phyloP scores from a whole-genome alignment of 1,284 basidiomycete genomes.

The Agaricales sp. region DNA sequence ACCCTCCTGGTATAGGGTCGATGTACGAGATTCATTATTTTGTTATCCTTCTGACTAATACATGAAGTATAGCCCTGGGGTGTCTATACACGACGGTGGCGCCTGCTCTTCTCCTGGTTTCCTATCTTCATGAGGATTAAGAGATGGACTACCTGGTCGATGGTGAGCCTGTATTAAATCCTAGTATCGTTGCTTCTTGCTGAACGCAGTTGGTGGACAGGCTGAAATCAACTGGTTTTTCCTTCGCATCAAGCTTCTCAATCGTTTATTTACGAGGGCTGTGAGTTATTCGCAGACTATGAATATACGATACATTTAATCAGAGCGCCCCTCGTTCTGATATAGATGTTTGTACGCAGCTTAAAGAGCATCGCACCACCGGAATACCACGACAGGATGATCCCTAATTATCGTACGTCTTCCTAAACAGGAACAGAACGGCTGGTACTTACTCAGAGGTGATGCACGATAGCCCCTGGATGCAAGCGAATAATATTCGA shows the following conservation, averaged over 20 bases:
- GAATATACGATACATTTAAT: conserved; percentile 6
- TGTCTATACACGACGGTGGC: conserved; percentile 16
- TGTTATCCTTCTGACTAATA: background rate
- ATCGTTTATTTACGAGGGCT: background rate
- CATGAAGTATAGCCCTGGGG: conserved; percentile 19
- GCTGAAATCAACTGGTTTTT: background rate
- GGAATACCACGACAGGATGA: conserved; percentile 30
- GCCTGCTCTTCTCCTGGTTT: background rate
- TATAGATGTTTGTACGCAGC: conserved; percentile 28
- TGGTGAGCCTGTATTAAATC: too few relatives aligned
- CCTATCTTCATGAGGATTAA: background rate
- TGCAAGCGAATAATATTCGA: conserved; percentile 50
- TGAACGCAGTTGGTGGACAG: background rate
- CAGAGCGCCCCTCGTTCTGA: conserved; percentile 4
- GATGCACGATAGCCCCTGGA: conserved; percentile 27
- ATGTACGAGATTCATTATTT: conserved; percentile 15
- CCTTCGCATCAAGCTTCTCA: background rate
- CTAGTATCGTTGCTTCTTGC: too few relatives aligned
- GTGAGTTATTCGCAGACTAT: conserved; percentile 6
- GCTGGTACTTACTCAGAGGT: too few relatives aligned
- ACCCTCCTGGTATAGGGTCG: conserved; percentile 33
- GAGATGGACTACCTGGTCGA: background rate
- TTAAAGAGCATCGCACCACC: conserved; percentile 35
- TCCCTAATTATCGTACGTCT: conserved; percentile 20
- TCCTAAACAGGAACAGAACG: background rate